phyloP scores from a whole-genome alignment of 1,284 basidiomycete genomes.

The Ceraceosorus guamensis region DNA sequence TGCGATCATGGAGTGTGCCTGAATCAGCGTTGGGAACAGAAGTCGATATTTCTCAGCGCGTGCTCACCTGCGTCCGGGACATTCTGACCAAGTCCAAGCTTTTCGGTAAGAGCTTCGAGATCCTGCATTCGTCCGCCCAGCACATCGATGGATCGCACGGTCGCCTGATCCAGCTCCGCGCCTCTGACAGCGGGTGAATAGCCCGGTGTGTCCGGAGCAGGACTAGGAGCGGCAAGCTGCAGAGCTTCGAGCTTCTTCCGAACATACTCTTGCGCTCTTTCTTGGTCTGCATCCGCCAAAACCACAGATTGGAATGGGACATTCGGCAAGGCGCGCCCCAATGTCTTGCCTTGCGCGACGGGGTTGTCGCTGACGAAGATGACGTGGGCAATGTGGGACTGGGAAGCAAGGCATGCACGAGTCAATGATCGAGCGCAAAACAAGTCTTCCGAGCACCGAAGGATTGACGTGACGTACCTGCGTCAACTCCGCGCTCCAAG shows the following conservation, averaged over 20 bases:
- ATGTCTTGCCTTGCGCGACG: conserved; percentile 67
- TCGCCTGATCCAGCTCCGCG: conserved; percentile 19
- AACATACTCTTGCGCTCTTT: conserved; percentile 72
- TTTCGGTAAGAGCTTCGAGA: conserved; percentile 36
- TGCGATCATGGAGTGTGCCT: conserved; percentile 28
- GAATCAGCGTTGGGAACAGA: conserved; percentile 32
- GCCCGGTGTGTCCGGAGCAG: not conserved
- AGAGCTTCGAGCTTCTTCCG: conserved; percentile 60
- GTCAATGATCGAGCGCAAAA: no score
- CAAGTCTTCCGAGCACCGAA: no score
- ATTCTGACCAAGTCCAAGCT: conserved; percentile 31
- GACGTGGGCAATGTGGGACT: conserved; percentile 71
- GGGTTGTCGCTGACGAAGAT: conserved; percentile 83
- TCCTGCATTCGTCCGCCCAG: conserved; percentile 42
- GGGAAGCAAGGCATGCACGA: no score
- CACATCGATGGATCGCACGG: conserved; percentile 35
- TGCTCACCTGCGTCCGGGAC: conserved; percentile 34
- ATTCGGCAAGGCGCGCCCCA: conserved; percentile 78
- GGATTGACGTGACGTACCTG: not conserved
- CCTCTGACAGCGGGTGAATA: not conserved
- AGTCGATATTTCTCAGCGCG: conserved; percentile 37
- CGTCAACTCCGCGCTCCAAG: conserved; percentile 68
- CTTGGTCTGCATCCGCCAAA: conserved; percentile 66
- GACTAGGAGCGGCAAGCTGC: conserved; percentile 38
- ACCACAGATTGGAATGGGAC: conserved; percentile 64